A percentile compares a stretch with the other conserved stretches of the same genome.
Conservation (phyloP, 805 yeast species). For the Saccharomycopsis oosterbeekiorum region DNA sequence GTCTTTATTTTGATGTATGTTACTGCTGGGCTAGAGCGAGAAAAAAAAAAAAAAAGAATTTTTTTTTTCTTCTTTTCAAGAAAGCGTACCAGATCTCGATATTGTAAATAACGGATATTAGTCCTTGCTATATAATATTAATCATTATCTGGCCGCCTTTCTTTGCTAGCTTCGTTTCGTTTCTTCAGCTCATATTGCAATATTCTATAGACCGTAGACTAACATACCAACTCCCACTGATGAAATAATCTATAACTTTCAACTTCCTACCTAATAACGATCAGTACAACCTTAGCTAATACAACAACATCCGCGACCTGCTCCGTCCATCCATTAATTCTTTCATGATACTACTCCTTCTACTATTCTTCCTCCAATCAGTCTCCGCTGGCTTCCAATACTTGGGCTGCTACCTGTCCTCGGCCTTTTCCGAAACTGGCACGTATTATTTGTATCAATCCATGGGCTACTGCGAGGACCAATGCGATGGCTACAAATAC, state of each 20-base stretch:
- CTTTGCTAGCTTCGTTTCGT: background rate
- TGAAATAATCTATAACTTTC: too few species aligned
- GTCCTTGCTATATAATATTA: background rate
- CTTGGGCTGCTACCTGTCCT: conserved; percentile 29
- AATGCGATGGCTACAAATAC: conserved; percentile 30
- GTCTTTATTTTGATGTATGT: too few species aligned
- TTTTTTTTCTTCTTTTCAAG: background rate
- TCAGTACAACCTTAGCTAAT: too few species aligned
- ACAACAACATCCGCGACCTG: too few species aligned
- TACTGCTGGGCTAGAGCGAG: background rate
- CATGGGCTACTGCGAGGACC: conserved; percentile 24
- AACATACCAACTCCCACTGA: too few species aligned
- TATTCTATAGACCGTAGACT: too few species aligned
- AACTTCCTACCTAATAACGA: too few species aligned
- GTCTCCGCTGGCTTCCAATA: conserved; percentile 19
- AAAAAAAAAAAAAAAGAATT: background rate
- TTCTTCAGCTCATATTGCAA: too few species aligned
- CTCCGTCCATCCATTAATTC: background rate
- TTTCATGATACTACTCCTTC: background rate
- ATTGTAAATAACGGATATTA: background rate
- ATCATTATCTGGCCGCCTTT: too few species aligned
- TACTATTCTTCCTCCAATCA: background rate
- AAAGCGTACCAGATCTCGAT: background rate
- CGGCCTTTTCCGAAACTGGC: conserved; percentile 25
- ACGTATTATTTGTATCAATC: conserved; percentile 32